These are phyloP conservation scores for Penicillium cinerascens DNA, from an alignment of 495 filamentous ascomycete genomes.

Conservation along the genomic window DNA sequence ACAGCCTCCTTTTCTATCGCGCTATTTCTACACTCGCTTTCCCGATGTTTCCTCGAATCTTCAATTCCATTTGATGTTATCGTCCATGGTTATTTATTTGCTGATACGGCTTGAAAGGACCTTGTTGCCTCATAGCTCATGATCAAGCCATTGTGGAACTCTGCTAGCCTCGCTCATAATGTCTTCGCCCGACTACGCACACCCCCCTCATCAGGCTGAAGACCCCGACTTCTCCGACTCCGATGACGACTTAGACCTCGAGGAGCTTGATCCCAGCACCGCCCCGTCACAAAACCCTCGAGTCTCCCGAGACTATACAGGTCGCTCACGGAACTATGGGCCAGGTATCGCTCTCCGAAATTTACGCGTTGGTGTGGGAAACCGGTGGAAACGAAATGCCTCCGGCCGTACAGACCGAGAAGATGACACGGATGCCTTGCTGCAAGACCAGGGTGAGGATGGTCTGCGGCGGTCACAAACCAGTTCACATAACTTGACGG, in stretches of 20 bases:
- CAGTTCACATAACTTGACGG: constrained; percentile 50
- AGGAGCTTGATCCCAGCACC: constrained; percentile 66
- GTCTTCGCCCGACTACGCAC: constrained; percentile 40
- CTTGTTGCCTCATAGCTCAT: constrained; percentile 4
- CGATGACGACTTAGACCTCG: constrained; percentile 60
- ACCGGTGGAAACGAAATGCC: constrained; percentile 52
- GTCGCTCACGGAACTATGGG: constrained; percentile 41
- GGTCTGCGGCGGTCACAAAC: constrained; percentile 38
- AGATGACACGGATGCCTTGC: constrained; percentile 54
- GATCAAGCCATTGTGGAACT: constrained; percentile 4
- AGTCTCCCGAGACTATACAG: constrained; percentile 39
- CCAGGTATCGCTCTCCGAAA: constrained; percentile 68
- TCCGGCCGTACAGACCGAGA: constrained; percentile 44
- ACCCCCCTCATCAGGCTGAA: constrained; percentile 30
- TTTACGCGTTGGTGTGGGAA: constrained; percentile 63
- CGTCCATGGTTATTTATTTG: constrained; percentile 20
- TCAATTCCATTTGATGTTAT: constrained; percentile 20
- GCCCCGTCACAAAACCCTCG: constrained; percentile 36
- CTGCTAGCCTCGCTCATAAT: constrained; percentile 23
- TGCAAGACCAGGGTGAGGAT: constrained; percentile 49
- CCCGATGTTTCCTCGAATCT: constrained; percentile 14
- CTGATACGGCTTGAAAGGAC: constrained; percentile 6
- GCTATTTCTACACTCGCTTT: neutral
- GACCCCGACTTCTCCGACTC: constrained; percentile 35
- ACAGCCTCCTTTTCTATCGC: neutral